phyloP scores from a whole-genome alignment of 2,329 filamentous ascomycete genomes.

The Colletotrichum tamarilloi region DNA sequence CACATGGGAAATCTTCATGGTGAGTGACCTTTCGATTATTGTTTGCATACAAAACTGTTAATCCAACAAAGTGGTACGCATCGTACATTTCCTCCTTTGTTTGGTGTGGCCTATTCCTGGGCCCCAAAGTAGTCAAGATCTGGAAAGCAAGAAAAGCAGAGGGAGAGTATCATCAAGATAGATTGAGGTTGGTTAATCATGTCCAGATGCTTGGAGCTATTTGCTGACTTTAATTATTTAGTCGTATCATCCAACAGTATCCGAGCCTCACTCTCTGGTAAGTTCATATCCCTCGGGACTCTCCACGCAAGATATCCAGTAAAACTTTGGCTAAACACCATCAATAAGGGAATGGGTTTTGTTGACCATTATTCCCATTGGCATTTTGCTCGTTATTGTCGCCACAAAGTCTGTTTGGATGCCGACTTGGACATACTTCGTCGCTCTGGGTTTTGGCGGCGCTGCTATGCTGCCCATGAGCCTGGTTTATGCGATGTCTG shows the following conservation, averaged over 20 bases:
- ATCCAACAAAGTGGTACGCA: conserved; percentile 53
- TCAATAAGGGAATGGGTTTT: conserved; percentile 36
- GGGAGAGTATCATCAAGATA: conserved; percentile 35
- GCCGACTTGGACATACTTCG: conserved; percentile 69
- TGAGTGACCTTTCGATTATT: background rate
- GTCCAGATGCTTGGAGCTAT: too few species aligned
- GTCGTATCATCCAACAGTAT: conserved; percentile 67
- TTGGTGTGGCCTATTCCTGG: conserved; percentile 69
- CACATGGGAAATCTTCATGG: conserved; percentile 54
- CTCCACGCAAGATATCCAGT: background rate
- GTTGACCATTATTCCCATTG: conserved; percentile 35
- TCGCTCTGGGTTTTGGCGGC: conserved; percentile 65
- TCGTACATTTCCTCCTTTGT: conserved; percentile 67
- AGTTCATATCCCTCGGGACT: background rate
- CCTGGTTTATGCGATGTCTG: conserved; percentile 71
- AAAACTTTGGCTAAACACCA: background rate
- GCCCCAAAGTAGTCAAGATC: conserved; percentile 53
- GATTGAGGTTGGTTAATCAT: conserved; percentile 7
- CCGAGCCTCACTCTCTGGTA: conserved; percentile 47
- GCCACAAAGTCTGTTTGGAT: conserved; percentile 65
- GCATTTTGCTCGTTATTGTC: conserved; percentile 58
- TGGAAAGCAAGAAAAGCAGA: conserved; percentile 46
- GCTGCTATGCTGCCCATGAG: conserved; percentile 67
- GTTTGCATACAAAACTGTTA: conserved; percentile 57
- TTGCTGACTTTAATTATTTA: background rate